Base-by-base conservation (phyloP, 192 early-diverging fungal species). In the Coemansia sp. region DNA sequence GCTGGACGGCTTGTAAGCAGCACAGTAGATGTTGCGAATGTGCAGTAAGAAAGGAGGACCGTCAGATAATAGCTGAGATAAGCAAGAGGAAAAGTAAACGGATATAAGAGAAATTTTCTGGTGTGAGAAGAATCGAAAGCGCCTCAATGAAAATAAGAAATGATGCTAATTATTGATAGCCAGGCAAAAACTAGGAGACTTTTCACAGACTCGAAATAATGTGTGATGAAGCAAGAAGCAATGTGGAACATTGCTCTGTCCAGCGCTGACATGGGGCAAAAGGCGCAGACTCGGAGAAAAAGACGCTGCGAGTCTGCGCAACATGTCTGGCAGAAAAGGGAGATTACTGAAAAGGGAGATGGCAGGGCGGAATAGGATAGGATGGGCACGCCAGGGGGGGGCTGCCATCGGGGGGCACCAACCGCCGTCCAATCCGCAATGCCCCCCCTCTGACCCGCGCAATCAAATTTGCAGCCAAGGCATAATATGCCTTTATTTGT, bases 81-180 rank as follows among this genome's bases (percentile, higher is more conserved):
- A 62, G 51, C 60, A 28, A 0, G 53, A 19, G 21, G 23, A 62
- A 23, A 26, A 60, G 59, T 48, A 48, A 53, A 38, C 15, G 61
- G 34, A 62, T 28, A 53, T 25, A 53, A 40, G 46, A 50, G 46
- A 15, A 50, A 47, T 2, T 61, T 61, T 50, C 60, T 61, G 60
- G 60, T 61, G 60, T 50, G 47, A 61, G 60, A 61, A 61, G 46
- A 61, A 61, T 61, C 60, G 31, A 61, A 61, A 61, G 46, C 36
- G 28, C 50, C 60, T 61, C 60, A 40, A 61, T 61, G 54, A 56
- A 56, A 56, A 56, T 20, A 56, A 36, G 60, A 61, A n/a, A 50
- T 59, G 57, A 50, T 59, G 60, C 20, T 48, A 34, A 61, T 50
- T 61, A 50, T 48, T 40, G 60, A 61, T 50, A 22, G 51, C 20